Base-by-base conservation (phyloP, 305 asterid genomes). In the Solanum aculeatissimum region DNA sequence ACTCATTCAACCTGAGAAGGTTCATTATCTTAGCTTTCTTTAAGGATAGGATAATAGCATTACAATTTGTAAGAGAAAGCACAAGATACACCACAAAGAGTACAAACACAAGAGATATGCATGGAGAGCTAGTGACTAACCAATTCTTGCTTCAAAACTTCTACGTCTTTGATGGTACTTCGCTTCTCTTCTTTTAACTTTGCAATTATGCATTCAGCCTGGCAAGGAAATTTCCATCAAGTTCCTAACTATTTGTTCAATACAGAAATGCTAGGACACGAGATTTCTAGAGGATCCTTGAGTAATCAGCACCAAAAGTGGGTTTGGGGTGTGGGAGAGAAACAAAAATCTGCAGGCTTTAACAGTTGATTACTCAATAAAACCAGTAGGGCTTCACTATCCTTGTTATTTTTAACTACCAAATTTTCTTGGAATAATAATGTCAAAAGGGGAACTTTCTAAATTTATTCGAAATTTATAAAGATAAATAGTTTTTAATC, bases 131-230 rank as follows among this genome's bases (percentile, higher is more conserved):
- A 77, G 87, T 51, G 88, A 87, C 95, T 82, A 82, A 92, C 98
- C 93, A 91, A 68, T 84, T 95, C 98, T 85, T 86, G 92, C 86
- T 88, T 90, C 65, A 92, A 88, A 53, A 62, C 69, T 84, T 91
- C 93, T 89, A 88, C 88, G 85, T 90, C 94, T 19, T 69, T 86
- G 43, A 81, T 25, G 84, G 88, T 65, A 83, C 82, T 88, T 87
- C 80, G 89, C 88, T 86, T 91, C 85, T 93, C 95, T 85, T 90
- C 92, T 86, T 84, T 89, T 45, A 95, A 92, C 94, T 90, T 92
- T 79, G 87, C 66, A 86, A 95, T 90, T 38, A 90, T 89, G 85
- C 85, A 19, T 58, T 90, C 87, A 27, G 98, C 97, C 98, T 95
- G 90, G 90, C 72, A 85, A 86, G 69, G 38, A 68, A 81, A n/a